Evolutionary conservation across 306 rosid species (phyloP).

Genomic region (Trifolium dubium): DNA sequence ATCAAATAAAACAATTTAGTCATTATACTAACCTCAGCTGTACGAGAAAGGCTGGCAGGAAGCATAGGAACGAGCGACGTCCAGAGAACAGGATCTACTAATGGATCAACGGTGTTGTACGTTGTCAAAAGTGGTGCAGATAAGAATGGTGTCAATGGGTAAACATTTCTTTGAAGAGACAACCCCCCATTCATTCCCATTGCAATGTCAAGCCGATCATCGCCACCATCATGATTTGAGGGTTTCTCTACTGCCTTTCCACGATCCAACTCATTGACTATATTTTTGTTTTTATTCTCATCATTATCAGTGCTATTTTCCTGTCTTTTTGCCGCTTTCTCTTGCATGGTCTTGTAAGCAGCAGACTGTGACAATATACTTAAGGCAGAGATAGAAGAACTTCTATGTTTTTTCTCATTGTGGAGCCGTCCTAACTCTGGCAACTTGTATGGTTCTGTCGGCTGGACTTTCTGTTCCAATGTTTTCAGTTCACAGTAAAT

Average conservation of each 20-base stretch:
- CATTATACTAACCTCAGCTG: slow-evolving; percentile 76
- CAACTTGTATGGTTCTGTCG: slow-evolving; percentile 91
- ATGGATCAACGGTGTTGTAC: slow-evolving; percentile 76
- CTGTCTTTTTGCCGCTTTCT: slow-evolving; percentile 72
- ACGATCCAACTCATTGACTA: slow-evolving; percentile 69
- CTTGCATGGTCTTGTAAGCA: slow-evolving; percentile 88
- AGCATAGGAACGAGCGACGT: slow-evolving; percentile 83
- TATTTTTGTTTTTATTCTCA: slow-evolving; percentile 85
- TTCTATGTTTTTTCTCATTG: slow-evolving; percentile 59
- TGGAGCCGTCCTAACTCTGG: slow-evolving; percentile 69
- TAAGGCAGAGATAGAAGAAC: slow-evolving; percentile 76
- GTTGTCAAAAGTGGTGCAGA: slow-evolving; percentile 86
- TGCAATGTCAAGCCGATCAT: slow-evolving; percentile 59
- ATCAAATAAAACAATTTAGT: slow-evolving; percentile 23
- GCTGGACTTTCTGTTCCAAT: slow-evolving; percentile 71
- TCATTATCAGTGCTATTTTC: slow-evolving; percentile 68
- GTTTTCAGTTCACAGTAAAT: slow-evolving; percentile 72
- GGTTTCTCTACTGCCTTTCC: slow-evolving; percentile 85
- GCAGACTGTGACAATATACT: slow-evolving; percentile 87
- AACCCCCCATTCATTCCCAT: slow-evolving; percentile 73
- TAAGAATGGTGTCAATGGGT: slow-evolving; percentile 74
- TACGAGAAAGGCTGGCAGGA: slow-evolving; percentile 69
- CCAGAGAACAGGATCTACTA: slow-evolving; percentile 88
- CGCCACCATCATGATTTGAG: slow-evolving; percentile 59
- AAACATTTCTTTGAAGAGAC: slow-evolving; percentile 85